These are phyloP conservation scores for Volvox carteri DNA, from an alignment of 163 green algal genomes.

Conservation along the genomic window DNA sequence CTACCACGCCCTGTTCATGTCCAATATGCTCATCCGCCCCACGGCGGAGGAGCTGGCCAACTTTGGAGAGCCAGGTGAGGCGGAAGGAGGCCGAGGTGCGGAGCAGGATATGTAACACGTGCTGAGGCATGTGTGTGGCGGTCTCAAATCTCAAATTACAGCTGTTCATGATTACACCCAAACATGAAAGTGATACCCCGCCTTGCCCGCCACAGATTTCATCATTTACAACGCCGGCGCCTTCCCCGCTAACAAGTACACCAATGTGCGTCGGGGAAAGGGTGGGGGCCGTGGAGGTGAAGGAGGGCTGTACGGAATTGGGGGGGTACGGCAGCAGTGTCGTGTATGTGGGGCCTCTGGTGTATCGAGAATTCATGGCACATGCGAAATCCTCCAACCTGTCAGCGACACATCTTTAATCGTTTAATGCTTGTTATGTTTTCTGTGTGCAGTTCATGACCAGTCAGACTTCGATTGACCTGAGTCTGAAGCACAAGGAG, in stretches of 20 bases:
- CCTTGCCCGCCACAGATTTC: conserved; percentile 50
- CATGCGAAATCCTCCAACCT: too few relatives aligned
- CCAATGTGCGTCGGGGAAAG: conserved; percentile 65
- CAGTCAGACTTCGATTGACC: conserved; percentile 88
- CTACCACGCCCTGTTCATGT: conserved; percentile 97
- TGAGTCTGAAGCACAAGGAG: conserved; percentile 88
- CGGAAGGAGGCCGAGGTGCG: not conserved
- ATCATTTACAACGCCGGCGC: conserved; percentile 96
- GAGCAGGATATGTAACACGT: too few relatives aligned
- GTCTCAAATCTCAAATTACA: too few relatives aligned
- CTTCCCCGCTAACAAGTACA: conserved; percentile 94
- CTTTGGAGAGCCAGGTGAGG: conserved; percentile 84
- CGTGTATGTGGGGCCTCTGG: too few relatives aligned
- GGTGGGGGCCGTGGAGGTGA: too few relatives aligned
- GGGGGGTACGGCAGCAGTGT: not conserved
- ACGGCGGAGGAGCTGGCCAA: conserved; percentile 88
- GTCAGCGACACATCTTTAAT: too few relatives aligned
- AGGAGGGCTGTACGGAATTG: too few relatives aligned
- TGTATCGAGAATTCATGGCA: too few relatives aligned
- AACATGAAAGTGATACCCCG: too few relatives aligned
- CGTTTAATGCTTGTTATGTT: too few relatives aligned
- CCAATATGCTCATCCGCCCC: conserved; percentile 98
- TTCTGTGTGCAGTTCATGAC: conserved; percentile 91
- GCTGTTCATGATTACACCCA: too few relatives aligned
- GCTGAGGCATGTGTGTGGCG: too few relatives aligned